Conservation (phyloP, 1,139 yeast genomes). For the Starmera stellimalicola region DNA sequence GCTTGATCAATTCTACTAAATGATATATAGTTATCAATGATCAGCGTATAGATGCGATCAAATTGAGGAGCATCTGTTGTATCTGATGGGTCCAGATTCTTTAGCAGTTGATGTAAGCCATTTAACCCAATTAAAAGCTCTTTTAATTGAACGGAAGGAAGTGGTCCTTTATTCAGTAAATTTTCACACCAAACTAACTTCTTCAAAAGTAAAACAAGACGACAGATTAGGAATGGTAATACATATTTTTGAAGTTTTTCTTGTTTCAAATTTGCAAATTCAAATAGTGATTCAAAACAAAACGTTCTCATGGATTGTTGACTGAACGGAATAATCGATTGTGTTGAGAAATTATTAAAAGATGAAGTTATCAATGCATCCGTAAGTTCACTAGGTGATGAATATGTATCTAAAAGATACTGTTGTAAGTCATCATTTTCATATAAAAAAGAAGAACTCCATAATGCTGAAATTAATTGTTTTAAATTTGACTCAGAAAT, state of each 20-base stretch:
- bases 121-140: slow-evolving; percentile 32
- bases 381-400: slow-evolving; percentile 23
- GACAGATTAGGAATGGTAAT: slow-evolving; percentile 32
- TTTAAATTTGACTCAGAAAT: slow-evolving; percentile 26
- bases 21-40: background rate
- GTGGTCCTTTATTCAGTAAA: slow-evolving; percentile 41
- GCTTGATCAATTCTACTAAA: background rate
- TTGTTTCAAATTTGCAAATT: slow-evolving; percentile 18
- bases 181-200: slow-evolving; percentile 44
- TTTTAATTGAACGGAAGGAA: slow-evolving; percentile 38
- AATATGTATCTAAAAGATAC: slow-evolving; percentile 21
- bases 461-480: slow-evolving; percentile 34
- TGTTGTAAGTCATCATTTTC: slow-evolving; percentile 36
- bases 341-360: slow-evolving; percentile 34
- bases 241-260: slow-evolving; percentile 15
- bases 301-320: slow-evolving; percentile 33
- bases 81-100: background rate
- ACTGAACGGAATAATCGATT: slow-evolving; percentile 25
- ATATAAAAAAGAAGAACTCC: slow-evolving; percentile 44
- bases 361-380: slow-evolving; percentile 22
- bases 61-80: background rate
- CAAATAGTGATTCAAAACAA: slow-evolving; percentile 40
- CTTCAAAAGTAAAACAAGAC: slow-evolving; percentile 42
- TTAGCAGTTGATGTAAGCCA: slow-evolving; percentile 24
- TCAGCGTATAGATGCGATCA: background rate